phyloP scores from a whole-genome alignment of 2,329 filamentous ascomycete genomes.

The Nemania serpens region DNA sequence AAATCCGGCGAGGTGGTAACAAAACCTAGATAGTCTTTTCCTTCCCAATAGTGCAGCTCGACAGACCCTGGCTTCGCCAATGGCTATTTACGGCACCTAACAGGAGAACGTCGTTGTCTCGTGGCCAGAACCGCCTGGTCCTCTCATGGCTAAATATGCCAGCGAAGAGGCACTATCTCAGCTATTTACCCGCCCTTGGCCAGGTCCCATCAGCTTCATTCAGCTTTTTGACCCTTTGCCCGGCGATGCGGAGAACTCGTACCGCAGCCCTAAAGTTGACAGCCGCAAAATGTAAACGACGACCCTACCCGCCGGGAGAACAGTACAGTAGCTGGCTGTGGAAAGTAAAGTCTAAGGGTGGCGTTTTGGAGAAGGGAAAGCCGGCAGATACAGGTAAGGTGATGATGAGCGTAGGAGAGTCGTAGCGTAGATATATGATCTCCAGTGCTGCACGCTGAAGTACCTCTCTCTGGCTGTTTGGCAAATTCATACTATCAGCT shows the following conservation, averaged over 20 bases:
- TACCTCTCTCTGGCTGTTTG: not conserved
- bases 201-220: constrained; percentile 24
- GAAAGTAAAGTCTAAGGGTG: constrained; percentile 9
- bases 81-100: not conserved
- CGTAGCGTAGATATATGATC: constrained; percentile 17
- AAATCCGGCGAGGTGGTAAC: constrained; percentile 19
- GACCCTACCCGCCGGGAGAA: constrained; percentile 16
- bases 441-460: constrained; percentile 19
- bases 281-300: constrained; percentile 21
- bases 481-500: not conserved
- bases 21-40: not conserved
- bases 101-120: constrained; percentile 3
- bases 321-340: constrained; percentile 10
- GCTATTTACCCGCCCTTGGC: constrained; percentile 38
- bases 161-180: constrained; percentile 34
- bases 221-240: constrained; percentile 29
- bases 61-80: constrained; percentile 8
- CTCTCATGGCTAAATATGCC: constrained; percentile 34
- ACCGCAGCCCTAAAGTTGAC: constrained; percentile 30
- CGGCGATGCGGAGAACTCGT: constrained; percentile 33
- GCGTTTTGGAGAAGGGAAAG: constrained; percentile 19
- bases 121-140: constrained; percentile 27
- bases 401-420: constrained; percentile 4
- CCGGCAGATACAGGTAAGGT: constrained; percentile 26
- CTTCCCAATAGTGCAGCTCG: not conserved